These are phyloP conservation scores for Yamadazyma aaseri DNA, from an alignment of 1,139 yeast species.

Conservation along the genomic window DNA sequence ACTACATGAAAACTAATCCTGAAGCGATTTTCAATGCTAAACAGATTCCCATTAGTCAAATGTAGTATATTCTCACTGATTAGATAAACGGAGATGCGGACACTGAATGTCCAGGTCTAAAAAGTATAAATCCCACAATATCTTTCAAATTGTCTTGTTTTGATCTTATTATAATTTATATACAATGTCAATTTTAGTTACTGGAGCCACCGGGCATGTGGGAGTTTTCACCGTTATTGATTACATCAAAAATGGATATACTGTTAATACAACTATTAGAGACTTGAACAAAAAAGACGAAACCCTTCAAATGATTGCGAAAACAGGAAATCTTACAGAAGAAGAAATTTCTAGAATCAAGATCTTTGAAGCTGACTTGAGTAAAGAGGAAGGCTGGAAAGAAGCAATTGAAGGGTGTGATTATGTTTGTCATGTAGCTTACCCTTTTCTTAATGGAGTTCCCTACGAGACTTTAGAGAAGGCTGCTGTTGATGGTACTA, in stretches of 20 bases:
- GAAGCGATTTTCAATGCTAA: too few species aligned
- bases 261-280: conserved; percentile 12
- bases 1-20: too few species aligned
- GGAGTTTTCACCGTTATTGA: conserved; percentile 23
- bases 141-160: too few species aligned
- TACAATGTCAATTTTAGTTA: conserved; percentile 19
- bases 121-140: too few species aligned
- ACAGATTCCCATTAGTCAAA: too few species aligned
- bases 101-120: too few species aligned
- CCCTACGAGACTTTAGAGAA: conserved; percentile 11
- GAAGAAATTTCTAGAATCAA: conserved; percentile 10
- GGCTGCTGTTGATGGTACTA: conserved; percentile 15
- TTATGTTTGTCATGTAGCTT: conserved; percentile 18
- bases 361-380: conserved; percentile 16
- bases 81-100: too few species aligned
- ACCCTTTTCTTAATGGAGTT: conserved; percentile 11
- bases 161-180: too few species aligned
- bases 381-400: conserved; percentile 15
- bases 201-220: conserved; percentile 38
- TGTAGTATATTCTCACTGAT: too few species aligned
- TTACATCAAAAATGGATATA: conserved; percentile 10
- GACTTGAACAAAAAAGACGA: conserved; percentile 5
- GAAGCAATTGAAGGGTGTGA: conserved; percentile 15
- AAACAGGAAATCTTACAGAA: conserved; percentile 6
- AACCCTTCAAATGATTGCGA: conserved; percentile 6